These are phyloP conservation scores for Neospora caninum DNA, from an alignment of 169 alveolate genomes.

Conservation along the genomic window DNA sequence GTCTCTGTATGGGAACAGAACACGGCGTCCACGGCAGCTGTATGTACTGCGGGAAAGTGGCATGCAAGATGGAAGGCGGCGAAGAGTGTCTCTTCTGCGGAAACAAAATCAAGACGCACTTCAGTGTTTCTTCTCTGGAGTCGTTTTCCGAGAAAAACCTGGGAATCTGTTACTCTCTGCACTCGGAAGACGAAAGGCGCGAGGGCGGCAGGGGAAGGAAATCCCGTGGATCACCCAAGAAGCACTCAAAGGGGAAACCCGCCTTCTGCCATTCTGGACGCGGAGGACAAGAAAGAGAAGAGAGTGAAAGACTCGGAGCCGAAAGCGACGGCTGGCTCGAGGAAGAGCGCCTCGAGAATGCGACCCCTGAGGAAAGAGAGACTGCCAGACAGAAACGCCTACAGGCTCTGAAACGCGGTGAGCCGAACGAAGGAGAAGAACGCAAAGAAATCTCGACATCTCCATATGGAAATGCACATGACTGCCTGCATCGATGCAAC, in stretches of 20 bases:
- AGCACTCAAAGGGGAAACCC: no score
- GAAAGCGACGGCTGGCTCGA: conserved; percentile 38
- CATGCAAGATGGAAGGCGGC: conserved; percentile 30
- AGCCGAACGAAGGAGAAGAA: background rate
- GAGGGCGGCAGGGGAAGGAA: background rate
- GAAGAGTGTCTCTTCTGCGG: conserved; percentile 35
- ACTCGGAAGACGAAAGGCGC: background rate
- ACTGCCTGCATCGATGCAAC: no score
- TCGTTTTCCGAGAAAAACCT: background rate
- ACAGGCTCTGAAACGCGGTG: background rate
- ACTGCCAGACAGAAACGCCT: background rate
- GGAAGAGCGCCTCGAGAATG: background rate
- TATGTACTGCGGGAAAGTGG: conserved; percentile 23
- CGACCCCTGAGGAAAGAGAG: background rate
- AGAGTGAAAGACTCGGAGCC: background rate
- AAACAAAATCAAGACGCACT: background rate
- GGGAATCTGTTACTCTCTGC: background rate
- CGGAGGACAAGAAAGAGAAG: background rate
- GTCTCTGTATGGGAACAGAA: conserved; percentile 14
- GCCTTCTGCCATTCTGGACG: no score
- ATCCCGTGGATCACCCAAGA: background rate
- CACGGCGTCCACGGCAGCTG: conserved; percentile 41
- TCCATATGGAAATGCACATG: no score
- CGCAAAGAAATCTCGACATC: background rate
- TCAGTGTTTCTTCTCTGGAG: background rate